Conservation (phyloP, 2,329 filamentous ascomycete species). For the Camptophora hylomeconis region DNA sequence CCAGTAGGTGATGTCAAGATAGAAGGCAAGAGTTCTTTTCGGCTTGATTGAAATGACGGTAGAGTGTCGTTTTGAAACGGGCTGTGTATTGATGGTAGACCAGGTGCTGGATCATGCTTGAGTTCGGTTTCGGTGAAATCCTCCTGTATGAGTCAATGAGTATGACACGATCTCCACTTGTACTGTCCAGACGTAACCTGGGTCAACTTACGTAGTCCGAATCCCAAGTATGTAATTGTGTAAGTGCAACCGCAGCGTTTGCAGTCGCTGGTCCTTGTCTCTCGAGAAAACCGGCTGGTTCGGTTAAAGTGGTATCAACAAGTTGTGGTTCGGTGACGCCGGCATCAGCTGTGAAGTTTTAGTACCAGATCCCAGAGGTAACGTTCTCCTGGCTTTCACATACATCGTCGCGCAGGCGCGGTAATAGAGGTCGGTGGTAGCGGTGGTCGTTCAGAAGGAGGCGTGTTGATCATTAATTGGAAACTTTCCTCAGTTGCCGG, state of each 20-base stretch:
- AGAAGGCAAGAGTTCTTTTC: slow-evolving; percentile 68
- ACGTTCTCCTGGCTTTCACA: slow-evolving; percentile 13
- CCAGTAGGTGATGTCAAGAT: slow-evolving; percentile 66
- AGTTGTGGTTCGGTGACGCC: slow-evolving; percentile 55
- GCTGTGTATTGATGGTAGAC: slow-evolving; percentile 56
- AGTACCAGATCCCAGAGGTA: slow-evolving; percentile 9
- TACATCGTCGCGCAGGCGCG: slow-evolving; percentile 12
- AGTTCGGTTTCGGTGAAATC: slow-evolving; percentile 60
- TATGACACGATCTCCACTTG: too few species aligned
- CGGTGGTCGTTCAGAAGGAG: slow-evolving; percentile 58
- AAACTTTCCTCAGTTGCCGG: slow-evolving; percentile 98
- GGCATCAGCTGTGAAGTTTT: slow-evolving; percentile 34
- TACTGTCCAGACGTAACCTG: slow-evolving; percentile 1
- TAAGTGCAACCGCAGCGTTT: slow-evolving; percentile 73
- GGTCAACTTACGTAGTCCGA: slow-evolving; percentile 53
- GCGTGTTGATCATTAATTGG: slow-evolving; percentile 84
- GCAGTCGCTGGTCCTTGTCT: slow-evolving; percentile 56
- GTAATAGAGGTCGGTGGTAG: slow-evolving; percentile 28
- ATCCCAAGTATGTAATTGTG: slow-evolving; percentile 75
- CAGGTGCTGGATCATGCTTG: slow-evolving; percentile 47
- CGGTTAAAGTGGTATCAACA: slow-evolving; percentile 54
- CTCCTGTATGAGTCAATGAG: slow-evolving; percentile 48
- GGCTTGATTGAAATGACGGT: slow-evolving; percentile 45
- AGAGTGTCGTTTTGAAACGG: slow-evolving; percentile 62
- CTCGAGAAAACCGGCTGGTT: slow-evolving; percentile 55